Conservation (phyloP, 2,329 filamentous ascomycete species). For the Pestalotiopsis sp. region DNA sequence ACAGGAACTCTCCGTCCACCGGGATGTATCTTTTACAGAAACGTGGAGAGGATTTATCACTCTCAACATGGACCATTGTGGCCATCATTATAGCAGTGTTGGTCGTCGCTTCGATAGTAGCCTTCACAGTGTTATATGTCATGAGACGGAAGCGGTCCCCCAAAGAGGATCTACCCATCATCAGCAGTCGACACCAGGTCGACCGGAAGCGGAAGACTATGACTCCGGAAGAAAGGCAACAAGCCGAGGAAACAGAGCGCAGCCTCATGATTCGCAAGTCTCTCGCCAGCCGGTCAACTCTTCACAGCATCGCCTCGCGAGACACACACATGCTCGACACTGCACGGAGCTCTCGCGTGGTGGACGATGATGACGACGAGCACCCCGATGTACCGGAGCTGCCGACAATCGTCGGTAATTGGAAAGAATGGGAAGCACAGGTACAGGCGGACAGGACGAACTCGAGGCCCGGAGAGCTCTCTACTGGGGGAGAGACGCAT, state of each 20-base stretch:
- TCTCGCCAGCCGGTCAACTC: conserved; percentile 29
- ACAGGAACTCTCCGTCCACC: not conserved
- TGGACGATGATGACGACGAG: conserved; percentile 17
- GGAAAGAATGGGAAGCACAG: conserved; percentile 44
- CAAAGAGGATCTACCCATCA: conserved; percentile 9
- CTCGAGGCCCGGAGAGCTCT: conserved; percentile 21
- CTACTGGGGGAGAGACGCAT: conserved; percentile 22
- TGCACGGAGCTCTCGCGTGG: conserved; percentile 9
- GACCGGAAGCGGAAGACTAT: conserved; percentile 18
- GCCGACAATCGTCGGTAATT: conserved; percentile 26
- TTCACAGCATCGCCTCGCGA: conserved; percentile 12
- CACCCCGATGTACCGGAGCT: conserved; percentile 10
- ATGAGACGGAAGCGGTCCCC: conserved; percentile 20
- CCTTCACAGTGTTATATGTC: conserved; percentile 23
- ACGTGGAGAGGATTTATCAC: not conserved
- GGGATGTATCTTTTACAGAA: not conserved
- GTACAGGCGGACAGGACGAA: conserved; percentile 30
- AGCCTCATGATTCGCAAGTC: conserved; percentile 35
- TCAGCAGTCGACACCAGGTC: conserved; percentile 3
- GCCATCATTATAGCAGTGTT: conserved; percentile 27
- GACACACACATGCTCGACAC: conserved; percentile 15
- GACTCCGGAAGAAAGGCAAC: conserved; percentile 22
- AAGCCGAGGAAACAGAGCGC: conserved; percentile 30
- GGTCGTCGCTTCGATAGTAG: conserved; percentile 21
- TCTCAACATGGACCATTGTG: conserved; percentile 27